These are phyloP conservation scores for Arabidopsis arenosa DNA, from an alignment of 345 rosid species.

Conservation along the genomic window DNA sequence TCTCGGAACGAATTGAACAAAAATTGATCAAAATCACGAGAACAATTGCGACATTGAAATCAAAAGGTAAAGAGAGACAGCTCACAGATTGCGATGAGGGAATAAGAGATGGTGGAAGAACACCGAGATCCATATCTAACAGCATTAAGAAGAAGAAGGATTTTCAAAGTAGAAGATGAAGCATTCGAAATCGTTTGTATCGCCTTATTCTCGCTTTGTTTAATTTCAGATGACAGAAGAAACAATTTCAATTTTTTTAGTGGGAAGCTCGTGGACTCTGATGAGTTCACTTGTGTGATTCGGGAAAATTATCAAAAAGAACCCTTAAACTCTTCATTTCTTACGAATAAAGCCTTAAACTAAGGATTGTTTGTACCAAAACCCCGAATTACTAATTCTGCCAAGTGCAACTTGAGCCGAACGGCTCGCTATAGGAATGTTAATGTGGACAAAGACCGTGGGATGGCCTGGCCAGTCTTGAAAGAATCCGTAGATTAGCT, in stretches of 20 bases:
- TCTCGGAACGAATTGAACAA: neutral
- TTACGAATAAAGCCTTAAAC: neutral
- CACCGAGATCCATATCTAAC: constrained; percentile 57
- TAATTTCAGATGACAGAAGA: neutral
- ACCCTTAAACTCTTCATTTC: neutral
- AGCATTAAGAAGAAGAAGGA: neutral
- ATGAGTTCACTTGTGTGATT: constrained; percentile 4
- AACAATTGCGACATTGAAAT: constrained; percentile 9
- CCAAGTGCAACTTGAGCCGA: neutral
- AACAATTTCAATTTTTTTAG: constrained; percentile 23
- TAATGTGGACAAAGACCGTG: too few species aligned
- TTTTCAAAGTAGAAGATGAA: constrained; percentile 33
- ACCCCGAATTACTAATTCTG: neutral
- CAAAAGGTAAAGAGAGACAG: constrained; percentile 14
- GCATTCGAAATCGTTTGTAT: constrained; percentile 35
- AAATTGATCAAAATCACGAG: neutral
- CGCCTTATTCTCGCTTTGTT: constrained; percentile 26
- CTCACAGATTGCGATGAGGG: constrained; percentile 71
- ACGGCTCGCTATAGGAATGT: neutral
- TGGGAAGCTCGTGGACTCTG: constrained; percentile 40
- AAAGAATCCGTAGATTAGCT: too few species aligned
- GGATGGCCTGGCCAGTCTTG: too few species aligned
- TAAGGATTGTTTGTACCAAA: neutral
- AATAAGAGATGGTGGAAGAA: constrained; percentile 49
- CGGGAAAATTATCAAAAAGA: neutral